Evolutionary conservation across 2,329 filamentous ascomycete genomes (phyloP).

Genomic region (Elsinoe batatas): DNA sequence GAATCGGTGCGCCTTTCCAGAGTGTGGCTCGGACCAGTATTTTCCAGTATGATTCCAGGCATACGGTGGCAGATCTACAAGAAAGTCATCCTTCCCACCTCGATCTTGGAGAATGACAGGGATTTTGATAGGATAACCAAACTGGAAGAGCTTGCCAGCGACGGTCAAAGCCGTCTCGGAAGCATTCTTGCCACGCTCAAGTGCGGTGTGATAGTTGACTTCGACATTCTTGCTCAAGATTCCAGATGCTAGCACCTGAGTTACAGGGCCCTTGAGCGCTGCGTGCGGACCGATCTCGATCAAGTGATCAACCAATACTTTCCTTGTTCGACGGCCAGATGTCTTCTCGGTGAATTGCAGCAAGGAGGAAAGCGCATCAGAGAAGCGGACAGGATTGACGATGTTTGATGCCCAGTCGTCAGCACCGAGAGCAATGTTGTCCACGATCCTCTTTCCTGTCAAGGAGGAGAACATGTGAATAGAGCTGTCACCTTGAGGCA

Average conservation of each 20-base stretch:
- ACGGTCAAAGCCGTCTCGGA: neutral
- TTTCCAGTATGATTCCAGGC: conserved; percentile 16
- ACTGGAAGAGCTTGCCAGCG: neutral
- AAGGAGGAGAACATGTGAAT: conserved; percentile 16
- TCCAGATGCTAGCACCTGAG: conserved; percentile 24
- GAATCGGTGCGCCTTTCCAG: conserved; percentile 10
- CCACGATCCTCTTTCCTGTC: conserved; percentile 6
- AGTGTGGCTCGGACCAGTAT: conserved; percentile 16
- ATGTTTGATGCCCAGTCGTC: conserved; percentile 41
- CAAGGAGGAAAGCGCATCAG: conserved; percentile 28
- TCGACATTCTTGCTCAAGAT: neutral
- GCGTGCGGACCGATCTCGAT: conserved; percentile 41
- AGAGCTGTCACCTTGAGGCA: neutral
- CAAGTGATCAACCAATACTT: conserved; percentile 25
- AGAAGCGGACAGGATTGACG: conserved; percentile 36
- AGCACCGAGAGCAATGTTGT: conserved; percentile 17
- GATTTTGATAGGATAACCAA: neutral
- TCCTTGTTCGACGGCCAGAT: neutral
- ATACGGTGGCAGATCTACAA: conserved; percentile 16
- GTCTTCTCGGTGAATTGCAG: neutral
- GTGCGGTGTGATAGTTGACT: conserved; percentile 16
- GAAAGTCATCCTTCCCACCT: neutral
- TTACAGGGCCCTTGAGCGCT: conserved; percentile 33
- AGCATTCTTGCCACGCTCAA: conserved; percentile 22
- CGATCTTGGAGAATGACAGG: neutral